A percentile compares a stretch with the other conserved stretches of the same genome.
phyloP scores from a whole-genome alignment of 441 rosid genomes.

The Kokia cookei region DNA sequence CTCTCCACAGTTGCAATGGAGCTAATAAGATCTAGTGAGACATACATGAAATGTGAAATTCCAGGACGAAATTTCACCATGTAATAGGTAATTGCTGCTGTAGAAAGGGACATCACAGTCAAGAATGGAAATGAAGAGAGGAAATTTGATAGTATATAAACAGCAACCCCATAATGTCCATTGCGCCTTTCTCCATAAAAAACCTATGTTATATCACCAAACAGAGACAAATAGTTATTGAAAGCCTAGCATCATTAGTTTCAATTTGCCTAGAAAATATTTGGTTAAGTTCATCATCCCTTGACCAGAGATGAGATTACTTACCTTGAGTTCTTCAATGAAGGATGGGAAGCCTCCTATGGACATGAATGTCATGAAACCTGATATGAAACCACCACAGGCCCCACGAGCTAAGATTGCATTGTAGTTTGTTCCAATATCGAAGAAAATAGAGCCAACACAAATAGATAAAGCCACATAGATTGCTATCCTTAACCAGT shows the following conservation, averaged over 20 bases:
- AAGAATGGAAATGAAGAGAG: conserved; percentile 66
- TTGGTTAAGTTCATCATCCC: neutral
- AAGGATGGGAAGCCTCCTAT: conserved; percentile 95
- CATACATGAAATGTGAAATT: conserved; percentile 39
- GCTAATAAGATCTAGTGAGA: conserved; percentile 41
- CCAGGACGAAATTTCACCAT: conserved; percentile 66
- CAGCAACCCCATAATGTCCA: conserved; percentile 68
- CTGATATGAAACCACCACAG: conserved; percentile 72
- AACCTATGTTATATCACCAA: conserved; percentile 32
- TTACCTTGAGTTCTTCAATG: conserved; percentile 90
- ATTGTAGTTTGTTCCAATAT: conserved; percentile 50
- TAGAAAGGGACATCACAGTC: conserved; percentile 31
- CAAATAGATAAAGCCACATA: conserved; percentile 55
- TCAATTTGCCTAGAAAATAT: neutral
- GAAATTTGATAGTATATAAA: conserved; percentile 57
- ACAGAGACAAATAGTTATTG: neutral
- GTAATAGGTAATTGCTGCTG: conserved; percentile 42
- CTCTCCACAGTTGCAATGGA: conserved; percentile 66
- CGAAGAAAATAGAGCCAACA: conserved; percentile 63
- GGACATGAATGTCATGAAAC: conserved; percentile 95
- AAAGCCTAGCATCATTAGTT: neutral
- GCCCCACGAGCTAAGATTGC: conserved; percentile 68
- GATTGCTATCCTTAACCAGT: conserved; percentile 69
- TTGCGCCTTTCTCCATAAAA: conserved; percentile 62
- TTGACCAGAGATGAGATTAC: neutral